Evolutionary conservation across 495 filamentous ascomycete species (phyloP).

Genomic region (Lineolata rhizophorae): DNA sequence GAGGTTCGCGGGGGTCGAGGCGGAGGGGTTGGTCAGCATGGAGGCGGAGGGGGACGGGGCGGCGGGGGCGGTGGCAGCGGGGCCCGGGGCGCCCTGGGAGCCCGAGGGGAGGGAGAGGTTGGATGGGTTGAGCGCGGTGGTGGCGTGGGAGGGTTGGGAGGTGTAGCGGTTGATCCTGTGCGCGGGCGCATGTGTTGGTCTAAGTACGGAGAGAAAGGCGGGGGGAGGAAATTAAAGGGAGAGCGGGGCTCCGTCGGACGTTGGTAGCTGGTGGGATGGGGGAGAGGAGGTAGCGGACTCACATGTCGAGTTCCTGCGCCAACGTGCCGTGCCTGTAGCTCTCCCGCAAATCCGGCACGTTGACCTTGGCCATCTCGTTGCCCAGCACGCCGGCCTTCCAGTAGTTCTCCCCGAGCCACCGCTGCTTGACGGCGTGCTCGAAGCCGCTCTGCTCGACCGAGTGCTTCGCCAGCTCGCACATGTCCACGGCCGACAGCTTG

Average conservation of each 20-base stretch:
- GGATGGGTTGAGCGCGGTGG: conserved; percentile 6
- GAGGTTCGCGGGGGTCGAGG: conserved; percentile 3
- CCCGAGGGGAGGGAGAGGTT: conserved; percentile 1
- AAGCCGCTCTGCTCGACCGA: conserved; percentile 90
- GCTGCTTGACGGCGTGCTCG: conserved; percentile 65
- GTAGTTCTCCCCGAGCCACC: conserved; percentile 69
- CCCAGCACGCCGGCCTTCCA: conserved; percentile 51
- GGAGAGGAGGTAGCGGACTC: conserved; percentile 2
- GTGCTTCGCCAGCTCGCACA: conserved; percentile 95
- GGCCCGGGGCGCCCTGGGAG: conserved; percentile 7
- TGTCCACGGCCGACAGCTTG: conserved; percentile 89
- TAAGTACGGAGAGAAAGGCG: no score
- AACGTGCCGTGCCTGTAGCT: conserved; percentile 72
- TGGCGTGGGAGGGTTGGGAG: conserved; percentile 3
- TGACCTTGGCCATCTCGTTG: conserved; percentile 84
- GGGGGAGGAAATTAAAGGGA: not conserved
- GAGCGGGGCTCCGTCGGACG: not conserved
- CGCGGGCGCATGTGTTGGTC: no score
- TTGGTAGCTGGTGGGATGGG: not conserved
- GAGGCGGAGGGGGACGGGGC: conserved; percentile 13
- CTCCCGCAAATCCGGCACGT: conserved; percentile 81
- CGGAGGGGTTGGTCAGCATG: conserved; percentile 11
- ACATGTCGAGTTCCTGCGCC: conserved; percentile 65
- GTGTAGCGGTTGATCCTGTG: conserved; percentile 18
- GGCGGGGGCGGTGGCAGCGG: conserved; percentile 2